Conservation (phyloP, 257 asterid genomes). For the Lantana camara region DNA sequence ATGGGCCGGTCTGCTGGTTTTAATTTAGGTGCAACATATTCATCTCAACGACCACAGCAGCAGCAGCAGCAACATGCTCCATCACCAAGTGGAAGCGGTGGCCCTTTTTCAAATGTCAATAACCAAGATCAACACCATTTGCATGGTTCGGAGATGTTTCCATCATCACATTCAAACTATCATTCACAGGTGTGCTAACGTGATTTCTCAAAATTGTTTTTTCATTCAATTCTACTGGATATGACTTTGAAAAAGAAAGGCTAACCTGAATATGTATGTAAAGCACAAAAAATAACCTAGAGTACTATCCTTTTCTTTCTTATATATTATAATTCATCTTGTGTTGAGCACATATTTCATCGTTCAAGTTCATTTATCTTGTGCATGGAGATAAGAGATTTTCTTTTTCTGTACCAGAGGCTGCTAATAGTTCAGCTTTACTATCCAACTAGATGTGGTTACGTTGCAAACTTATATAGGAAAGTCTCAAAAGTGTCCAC, state of each 20-base stretch:
- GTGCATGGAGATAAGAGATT: constrained; percentile 6
- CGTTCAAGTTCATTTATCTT: constrained; percentile 8
- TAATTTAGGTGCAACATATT: constrained; percentile 80
- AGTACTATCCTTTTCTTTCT: constrained; percentile 16
- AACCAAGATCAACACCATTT: constrained; percentile 64
- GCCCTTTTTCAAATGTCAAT: constrained; percentile 47
- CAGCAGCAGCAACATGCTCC: constrained; percentile 81
- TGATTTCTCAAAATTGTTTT: constrained; percentile 4
- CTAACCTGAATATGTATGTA: not conserved
- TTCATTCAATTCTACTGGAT: constrained; percentile 4
- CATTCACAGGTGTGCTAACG: constrained; percentile 70
- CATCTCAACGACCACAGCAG: constrained; percentile 91
- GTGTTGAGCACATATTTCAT: not conserved
- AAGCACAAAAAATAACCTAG: not conserved
- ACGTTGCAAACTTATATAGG: too few relatives aligned
- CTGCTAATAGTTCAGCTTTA: constrained; percentile 16
- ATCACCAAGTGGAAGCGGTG: constrained; percentile 66
- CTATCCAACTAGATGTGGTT: constrained; percentile 14
- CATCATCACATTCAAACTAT: constrained; percentile 73
- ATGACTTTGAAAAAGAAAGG: not conserved
- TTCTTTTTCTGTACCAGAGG: constrained; percentile 11
- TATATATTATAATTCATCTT: constrained; percentile 6
- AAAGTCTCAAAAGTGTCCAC: not conserved
- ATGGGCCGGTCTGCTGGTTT: constrained; percentile 96
- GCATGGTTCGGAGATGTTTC: constrained; percentile 90